Conservation (phyloP, 2,329 filamentous ascomycete genomes). For the Xylaria sp. region DNA sequence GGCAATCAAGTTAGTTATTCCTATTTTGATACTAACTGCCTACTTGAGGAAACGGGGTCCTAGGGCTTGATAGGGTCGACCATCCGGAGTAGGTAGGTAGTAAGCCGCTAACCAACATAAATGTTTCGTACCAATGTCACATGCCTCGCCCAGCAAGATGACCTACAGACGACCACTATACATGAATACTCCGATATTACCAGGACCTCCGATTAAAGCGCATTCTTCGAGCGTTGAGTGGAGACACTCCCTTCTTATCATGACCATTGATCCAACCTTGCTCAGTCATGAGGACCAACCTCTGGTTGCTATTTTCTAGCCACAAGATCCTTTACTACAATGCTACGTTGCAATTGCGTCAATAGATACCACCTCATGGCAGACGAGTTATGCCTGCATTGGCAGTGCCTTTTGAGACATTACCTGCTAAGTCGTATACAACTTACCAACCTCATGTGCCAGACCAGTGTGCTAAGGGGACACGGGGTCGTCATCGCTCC, state of each 20-base stretch:
- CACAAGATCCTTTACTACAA: background rate
- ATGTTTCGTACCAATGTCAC: constrained; percentile 22
- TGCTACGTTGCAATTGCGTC: constrained; percentile 20
- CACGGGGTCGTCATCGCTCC: background rate
- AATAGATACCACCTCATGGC: constrained; percentile 3
- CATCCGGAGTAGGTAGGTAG: constrained; percentile 23
- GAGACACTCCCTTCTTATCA: background rate
- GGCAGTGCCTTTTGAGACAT: background rate
- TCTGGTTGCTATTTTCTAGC: background rate
- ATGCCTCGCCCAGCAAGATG: constrained; percentile 15
- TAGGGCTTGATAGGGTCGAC: constrained; percentile 1
- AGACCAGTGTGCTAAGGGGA: background rate
- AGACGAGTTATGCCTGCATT: constrained; percentile 4
- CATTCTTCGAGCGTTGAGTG: background rate
- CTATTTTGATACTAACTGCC: constrained; percentile 17
- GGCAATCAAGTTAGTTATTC: background rate
- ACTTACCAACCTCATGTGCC: background rate
- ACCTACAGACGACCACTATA: constrained; percentile 6
- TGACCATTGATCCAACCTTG: constrained; percentile 4
- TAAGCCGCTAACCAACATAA: constrained; percentile 1
- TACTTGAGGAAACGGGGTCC: constrained; percentile 15
- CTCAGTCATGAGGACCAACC: constrained; percentile 2
- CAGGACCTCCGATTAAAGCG: background rate
- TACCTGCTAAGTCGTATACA: constrained; percentile 14
- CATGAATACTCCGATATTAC: constrained; percentile 5